These are phyloP conservation scores for Neurospora sp. DNA, from an alignment of 495 filamentous ascomycete genomes.

Conservation along the genomic window DNA sequence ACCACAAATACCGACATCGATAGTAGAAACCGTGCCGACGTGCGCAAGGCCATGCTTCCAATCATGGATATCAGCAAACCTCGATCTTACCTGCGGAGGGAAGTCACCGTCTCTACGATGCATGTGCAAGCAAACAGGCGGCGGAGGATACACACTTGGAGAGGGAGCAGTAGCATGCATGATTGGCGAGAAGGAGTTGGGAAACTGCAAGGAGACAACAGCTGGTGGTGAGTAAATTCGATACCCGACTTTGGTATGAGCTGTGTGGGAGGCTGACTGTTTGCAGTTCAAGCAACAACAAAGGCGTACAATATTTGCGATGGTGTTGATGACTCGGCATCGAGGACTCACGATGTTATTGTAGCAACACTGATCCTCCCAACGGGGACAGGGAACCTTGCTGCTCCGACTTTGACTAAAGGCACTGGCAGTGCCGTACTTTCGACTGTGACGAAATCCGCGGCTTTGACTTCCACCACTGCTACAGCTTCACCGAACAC, in stretches of 20 bases:
- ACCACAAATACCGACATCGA: conserved; percentile 22
- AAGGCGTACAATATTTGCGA: conserved; percentile 50
- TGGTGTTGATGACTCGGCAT: conserved; percentile 38
- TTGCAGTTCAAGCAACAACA: conserved; percentile 19
- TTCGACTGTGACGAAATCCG: conserved; percentile 6
- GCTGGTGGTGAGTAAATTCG: conserved; percentile 22
- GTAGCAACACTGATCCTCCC: conserved; percentile 44
- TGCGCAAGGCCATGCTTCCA: conserved; percentile 55
- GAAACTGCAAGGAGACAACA: conserved; percentile 28
- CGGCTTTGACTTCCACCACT: conserved; percentile 5
- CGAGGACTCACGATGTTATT: conserved; percentile 50
- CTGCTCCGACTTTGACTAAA: conserved; percentile 14
- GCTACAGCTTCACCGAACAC: conserved; percentile 7
- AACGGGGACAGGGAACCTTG: conserved; percentile 15
- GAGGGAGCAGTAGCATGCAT: conserved; percentile 59
- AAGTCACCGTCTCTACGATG: conserved; percentile 44
- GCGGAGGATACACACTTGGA: conserved; percentile 55
- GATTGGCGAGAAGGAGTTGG: conserved; percentile 32
- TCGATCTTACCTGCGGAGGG: conserved; percentile 39
- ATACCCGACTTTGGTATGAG: not conserved
- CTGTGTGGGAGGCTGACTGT: conserved; percentile 11
- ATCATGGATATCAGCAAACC: conserved; percentile 51
- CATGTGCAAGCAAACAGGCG: conserved; percentile 50
- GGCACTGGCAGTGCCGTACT: conserved; percentile 1
- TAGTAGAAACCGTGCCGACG: conserved; percentile 43